These are phyloP conservation scores for Venturiaceae sp. DNA, from an alignment of 2,329 filamentous ascomycete genomes.

Conservation along the genomic window DNA sequence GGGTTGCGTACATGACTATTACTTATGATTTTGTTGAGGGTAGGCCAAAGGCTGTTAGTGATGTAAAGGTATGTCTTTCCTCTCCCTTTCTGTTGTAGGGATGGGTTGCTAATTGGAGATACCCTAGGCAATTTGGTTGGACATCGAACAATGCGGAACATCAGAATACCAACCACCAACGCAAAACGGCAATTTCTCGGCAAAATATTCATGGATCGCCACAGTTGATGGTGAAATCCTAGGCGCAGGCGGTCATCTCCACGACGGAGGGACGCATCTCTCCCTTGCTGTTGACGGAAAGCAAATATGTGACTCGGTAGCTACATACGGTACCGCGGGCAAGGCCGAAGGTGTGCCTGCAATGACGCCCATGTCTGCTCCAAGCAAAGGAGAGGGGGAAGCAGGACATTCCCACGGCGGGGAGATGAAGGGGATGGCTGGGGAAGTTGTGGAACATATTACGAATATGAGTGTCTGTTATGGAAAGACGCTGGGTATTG, in stretches of 20 bases:
- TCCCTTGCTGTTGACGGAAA: background rate
- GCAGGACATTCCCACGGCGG: background rate
- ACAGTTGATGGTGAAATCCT: background rate
- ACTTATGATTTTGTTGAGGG: conserved; percentile 1
- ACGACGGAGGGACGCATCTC: conserved; percentile 2
- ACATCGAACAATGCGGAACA: background rate
- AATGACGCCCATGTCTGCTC: background rate
- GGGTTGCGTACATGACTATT: conserved; percentile 1
- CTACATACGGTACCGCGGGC: conserved; percentile 1
- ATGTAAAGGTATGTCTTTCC: background rate
- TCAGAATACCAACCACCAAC: background rate
- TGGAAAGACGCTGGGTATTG: background rate
- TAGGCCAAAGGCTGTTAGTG: background rate
- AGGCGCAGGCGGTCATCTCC: background rate
- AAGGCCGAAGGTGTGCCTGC: background rate
- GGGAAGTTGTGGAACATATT: background rate
- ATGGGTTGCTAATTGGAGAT: background rate
- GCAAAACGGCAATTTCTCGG: background rate
- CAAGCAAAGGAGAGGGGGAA: background rate
- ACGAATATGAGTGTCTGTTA: background rate
- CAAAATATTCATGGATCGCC: background rate
- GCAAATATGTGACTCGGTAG: background rate
- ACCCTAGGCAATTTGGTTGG: conserved; percentile 6
- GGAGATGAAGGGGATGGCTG: background rate
- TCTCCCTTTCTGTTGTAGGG: too few species aligned